Conservation (phyloP, 75 land plant genomes). For the Selaginella moellendorffii region DNA sequence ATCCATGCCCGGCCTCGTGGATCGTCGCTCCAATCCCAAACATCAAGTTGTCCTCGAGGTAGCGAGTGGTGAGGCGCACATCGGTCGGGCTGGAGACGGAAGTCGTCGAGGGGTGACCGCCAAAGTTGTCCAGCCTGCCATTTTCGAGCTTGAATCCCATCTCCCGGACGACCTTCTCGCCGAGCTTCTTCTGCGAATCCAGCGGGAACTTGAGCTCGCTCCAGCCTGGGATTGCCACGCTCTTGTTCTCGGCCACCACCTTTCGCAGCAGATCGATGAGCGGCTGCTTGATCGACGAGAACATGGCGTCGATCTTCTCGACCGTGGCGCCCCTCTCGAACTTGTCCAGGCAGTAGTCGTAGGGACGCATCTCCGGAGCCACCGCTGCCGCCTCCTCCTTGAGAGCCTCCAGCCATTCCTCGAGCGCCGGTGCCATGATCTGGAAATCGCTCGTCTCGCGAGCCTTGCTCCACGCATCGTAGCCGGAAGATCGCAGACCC, state of each 20-base stretch:
- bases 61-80: constrained; percentile 8
- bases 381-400: background rate
- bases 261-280: background rate
- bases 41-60: background rate
- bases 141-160: constrained; percentile 1
- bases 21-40: background rate
- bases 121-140: constrained; percentile 7
- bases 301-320: background rate
- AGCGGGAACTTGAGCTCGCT: too few relatives aligned
- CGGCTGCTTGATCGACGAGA: background rate
- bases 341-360: background rate
- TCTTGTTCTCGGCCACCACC: background rate
- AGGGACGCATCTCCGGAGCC: background rate
- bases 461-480: background rate
- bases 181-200: constrained; percentile 8
- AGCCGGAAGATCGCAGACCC: background rate
- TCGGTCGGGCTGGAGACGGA: background rate
- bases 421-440: background rate
- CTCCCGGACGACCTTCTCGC: background rate
- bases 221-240: background rate
- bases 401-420: background rate
- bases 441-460: background rate
- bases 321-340: background rate
- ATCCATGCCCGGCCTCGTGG: constrained; percentile 10
- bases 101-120: constrained; percentile 7